phyloP scores from a whole-genome alignment of 257 asterid species.

The Vinca minor region DNA sequence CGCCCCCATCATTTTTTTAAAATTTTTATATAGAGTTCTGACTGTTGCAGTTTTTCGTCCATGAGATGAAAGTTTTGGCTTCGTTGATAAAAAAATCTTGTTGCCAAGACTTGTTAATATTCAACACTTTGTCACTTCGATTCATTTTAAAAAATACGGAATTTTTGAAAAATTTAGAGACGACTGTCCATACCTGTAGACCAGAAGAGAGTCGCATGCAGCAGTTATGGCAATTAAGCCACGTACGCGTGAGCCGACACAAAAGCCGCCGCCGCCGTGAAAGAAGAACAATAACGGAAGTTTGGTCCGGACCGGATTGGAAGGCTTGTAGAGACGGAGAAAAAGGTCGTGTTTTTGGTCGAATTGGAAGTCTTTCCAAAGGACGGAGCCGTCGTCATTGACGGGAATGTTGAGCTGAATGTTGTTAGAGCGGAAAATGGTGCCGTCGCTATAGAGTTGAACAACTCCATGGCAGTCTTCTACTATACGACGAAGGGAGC shows the following conservation, averaged over 20 bases:
- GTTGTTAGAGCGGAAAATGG: slow-evolving; percentile 16
- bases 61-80: too few relatives aligned
- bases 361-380: slow-evolving; percentile 52
- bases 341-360: slow-evolving; percentile 32
- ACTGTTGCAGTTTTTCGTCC: too few relatives aligned
- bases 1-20: too few relatives aligned
- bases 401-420: slow-evolving; percentile 17
- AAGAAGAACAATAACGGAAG: slow-evolving; percentile 52
- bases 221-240: slow-evolving; percentile 56
- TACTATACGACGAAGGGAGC: slow-evolving; percentile 19
- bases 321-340: slow-evolving; percentile 69
- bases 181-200: slow-evolving; percentile 44
- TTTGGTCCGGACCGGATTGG: neutral
- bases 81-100: too few relatives aligned
- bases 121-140: too few relatives aligned
- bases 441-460: slow-evolving; percentile 25
- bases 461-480: slow-evolving; percentile 23
- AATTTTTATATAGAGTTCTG: too few relatives aligned
- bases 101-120: too few relatives aligned
- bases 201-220: slow-evolving; percentile 62
- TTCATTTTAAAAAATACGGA: too few relatives aligned
- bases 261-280: slow-evolving; percentile 87
- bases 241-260: slow-evolving; percentile 63
- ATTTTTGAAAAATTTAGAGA: too few relatives aligned
- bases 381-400: slow-evolving; percentile 51